phyloP scores from a whole-genome alignment of 306 rosid genomes.

The Cucurbita moschata region DNA sequence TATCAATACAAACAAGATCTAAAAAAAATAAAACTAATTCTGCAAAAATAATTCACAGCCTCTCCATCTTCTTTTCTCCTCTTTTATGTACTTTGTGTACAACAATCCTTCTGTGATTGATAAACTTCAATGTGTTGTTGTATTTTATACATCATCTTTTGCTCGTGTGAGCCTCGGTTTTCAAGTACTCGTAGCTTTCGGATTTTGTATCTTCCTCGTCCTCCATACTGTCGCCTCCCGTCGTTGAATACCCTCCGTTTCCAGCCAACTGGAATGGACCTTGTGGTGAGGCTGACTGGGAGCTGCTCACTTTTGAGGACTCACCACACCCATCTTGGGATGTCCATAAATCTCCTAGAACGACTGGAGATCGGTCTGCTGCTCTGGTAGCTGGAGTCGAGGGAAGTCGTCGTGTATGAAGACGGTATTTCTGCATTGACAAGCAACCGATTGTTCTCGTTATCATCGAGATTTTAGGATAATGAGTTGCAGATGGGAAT shows the following conservation, averaged over 20 bases:
- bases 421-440: constrained; percentile 75
- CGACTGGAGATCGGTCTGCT: constrained; percentile 38
- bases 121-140: neutral
- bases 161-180: constrained; percentile 24
- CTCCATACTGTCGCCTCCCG: constrained; percentile 45
- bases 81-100: constrained; percentile 1
- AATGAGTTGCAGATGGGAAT: neutral
- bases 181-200: constrained; percentile 38
- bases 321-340: constrained; percentile 56
- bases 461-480: neutral
- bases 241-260: constrained; percentile 41
- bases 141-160: constrained; percentile 34
- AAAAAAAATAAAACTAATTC: neutral
- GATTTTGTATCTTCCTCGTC: constrained; percentile 59
- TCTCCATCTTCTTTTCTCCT: neutral
- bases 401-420: constrained; percentile 76
- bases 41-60: constrained; percentile 9
- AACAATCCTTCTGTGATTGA: neutral
- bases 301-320: constrained; percentile 62
- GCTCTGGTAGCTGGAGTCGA: constrained; percentile 15
- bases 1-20: neutral
- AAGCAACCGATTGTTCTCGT: neutral
- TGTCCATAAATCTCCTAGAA: constrained; percentile 71
- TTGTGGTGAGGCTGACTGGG: constrained; percentile 81
- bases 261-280: constrained; percentile 76